Percentiles rank a stretch among this genome's conserved stretches.
Evolutionary conservation across 2,329 filamentous ascomycete species (phyloP).

Genomic region (Fusarium sp.): DNA sequence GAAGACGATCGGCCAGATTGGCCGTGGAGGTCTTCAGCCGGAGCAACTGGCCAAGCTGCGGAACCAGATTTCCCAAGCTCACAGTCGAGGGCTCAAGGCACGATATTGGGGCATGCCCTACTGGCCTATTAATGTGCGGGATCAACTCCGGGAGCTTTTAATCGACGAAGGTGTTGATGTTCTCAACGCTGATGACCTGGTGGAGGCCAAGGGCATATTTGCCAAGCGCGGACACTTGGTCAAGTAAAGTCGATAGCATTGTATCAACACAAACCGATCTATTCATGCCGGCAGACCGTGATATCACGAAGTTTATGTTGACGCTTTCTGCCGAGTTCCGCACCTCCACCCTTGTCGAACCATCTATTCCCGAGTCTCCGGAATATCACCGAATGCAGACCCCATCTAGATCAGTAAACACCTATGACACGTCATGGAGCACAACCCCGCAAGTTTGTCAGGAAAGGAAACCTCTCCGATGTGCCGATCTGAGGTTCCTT

Average conservation of each 20-base stretch:
- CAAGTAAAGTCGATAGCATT: neutral
- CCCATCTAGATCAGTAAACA: slow-evolving; percentile 22
- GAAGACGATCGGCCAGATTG: slow-evolving; percentile 63
- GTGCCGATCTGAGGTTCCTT: slow-evolving; percentile 10
- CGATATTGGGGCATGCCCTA: slow-evolving; percentile 71
- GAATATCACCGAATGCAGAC: slow-evolving; percentile 43
- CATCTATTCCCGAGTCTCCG: slow-evolving; percentile 43
- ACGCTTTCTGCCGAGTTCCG: slow-evolving; percentile 8
- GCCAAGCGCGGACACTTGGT: slow-evolving; percentile 1
- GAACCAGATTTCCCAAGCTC: slow-evolving; percentile 62
- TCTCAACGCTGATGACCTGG: slow-evolving; percentile 72
- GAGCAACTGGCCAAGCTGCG: slow-evolving; percentile 58
- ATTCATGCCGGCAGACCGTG: neutral
- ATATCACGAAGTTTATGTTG: slow-evolving; percentile 1
- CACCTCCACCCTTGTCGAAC: slow-evolving; percentile 1
- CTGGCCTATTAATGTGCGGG: slow-evolving; percentile 66
- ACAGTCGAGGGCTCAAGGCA: slow-evolving; percentile 64
- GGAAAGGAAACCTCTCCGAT: slow-evolving; percentile 32
- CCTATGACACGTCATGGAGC: slow-evolving; percentile 37
- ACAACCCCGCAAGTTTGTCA: slow-evolving; percentile 41
- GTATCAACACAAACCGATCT: neutral
- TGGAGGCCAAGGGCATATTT: slow-evolving; percentile 46
- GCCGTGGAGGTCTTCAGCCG: slow-evolving; percentile 57
- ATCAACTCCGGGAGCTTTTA: slow-evolving; percentile 68
- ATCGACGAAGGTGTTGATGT: slow-evolving; percentile 69